Conservation (phyloP, 495 filamentous ascomycete species). For the Annulohypoxylon stygium region DNA sequence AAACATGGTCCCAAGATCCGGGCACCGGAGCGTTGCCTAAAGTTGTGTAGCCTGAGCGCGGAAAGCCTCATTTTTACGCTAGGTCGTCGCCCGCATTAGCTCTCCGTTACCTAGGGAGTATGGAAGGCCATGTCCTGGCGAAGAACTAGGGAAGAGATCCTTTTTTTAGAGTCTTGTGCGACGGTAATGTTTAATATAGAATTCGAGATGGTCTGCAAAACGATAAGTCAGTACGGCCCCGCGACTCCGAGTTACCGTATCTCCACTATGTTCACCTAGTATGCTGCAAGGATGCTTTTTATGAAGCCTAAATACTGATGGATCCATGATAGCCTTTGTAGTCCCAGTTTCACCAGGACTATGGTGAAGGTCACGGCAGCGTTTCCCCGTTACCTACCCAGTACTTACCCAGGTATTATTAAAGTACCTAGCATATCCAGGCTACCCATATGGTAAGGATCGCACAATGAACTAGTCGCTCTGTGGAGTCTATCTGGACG, state of each 20-base stretch:
- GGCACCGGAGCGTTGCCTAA: constrained; percentile 11
- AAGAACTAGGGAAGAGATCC: background rate
- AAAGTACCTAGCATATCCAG: constrained; percentile 3
- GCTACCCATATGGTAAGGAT: constrained; percentile 1
- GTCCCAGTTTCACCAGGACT: background rate
- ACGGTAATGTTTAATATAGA: constrained; percentile 1
- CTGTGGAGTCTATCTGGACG: constrained; percentile 20
- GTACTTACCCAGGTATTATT: constrained; percentile 1
- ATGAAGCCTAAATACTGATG: constrained; percentile 1
- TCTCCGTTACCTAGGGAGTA: background rate
- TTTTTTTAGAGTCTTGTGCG: background rate
- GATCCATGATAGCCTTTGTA: constrained; percentile 1
- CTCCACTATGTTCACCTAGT: background rate
- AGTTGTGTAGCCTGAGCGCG: constrained; percentile 6
- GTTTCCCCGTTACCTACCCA: background rate
- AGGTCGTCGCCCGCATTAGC: constrained; percentile 4
- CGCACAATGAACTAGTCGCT: constrained; percentile 2
- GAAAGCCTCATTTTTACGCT: constrained; percentile 9
- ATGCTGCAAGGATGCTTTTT: background rate
- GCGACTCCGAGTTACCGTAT: constrained; percentile 10
- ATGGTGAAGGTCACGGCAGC: background rate
- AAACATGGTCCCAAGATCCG: constrained; percentile 31
- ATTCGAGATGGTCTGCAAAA: background rate
- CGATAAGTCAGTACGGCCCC: background rate
- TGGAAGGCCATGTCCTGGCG: background rate